Conservation (phyloP, 176 grass and related monocot species). For the Carex pumila region DNA sequence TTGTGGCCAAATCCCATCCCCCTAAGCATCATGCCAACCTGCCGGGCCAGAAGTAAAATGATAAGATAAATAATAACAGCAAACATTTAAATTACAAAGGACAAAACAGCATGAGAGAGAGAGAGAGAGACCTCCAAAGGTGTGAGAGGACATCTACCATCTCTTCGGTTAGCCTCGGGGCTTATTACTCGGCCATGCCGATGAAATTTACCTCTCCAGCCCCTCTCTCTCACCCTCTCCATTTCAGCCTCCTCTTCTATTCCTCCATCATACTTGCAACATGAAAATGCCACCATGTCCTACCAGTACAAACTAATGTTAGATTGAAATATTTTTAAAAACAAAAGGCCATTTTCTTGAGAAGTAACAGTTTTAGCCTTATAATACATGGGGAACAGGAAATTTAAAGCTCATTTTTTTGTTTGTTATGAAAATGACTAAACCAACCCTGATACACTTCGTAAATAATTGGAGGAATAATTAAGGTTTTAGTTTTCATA, state of each 20-base stretch:
- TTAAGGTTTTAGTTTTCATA: neutral
- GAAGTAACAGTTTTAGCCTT: neutral
- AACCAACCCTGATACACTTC: neutral
- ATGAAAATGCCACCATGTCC: conserved; percentile 99
- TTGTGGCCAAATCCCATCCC: conserved; percentile 89
- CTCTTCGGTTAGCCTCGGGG: conserved; percentile 77
- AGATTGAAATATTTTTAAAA: conserved; percentile 22
- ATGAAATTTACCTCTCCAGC: conserved; percentile 90
- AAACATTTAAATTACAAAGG: neutral
- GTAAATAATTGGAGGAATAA: neutral
- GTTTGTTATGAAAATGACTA: neutral
- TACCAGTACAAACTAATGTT: conserved; percentile 21
- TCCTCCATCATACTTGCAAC: conserved; percentile 80
- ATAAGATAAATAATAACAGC: neutral
- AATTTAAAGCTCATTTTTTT: neutral
- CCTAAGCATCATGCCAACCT: conserved; percentile 98
- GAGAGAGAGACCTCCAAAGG: conserved; percentile 60
- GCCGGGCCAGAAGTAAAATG: conserved; percentile 5
- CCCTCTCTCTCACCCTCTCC: conserved; percentile 78
- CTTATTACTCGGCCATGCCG: conserved; percentile 65
- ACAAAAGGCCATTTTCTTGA: conserved; percentile 4
- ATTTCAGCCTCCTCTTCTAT: conserved; percentile 59
- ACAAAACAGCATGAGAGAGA: neutral
- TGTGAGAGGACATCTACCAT: conserved; percentile 78
- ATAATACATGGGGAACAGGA: neutral